phyloP scores from a whole-genome alignment of 2,329 filamentous ascomycete species.

The Emmonsiellopsis sp. region DNA sequence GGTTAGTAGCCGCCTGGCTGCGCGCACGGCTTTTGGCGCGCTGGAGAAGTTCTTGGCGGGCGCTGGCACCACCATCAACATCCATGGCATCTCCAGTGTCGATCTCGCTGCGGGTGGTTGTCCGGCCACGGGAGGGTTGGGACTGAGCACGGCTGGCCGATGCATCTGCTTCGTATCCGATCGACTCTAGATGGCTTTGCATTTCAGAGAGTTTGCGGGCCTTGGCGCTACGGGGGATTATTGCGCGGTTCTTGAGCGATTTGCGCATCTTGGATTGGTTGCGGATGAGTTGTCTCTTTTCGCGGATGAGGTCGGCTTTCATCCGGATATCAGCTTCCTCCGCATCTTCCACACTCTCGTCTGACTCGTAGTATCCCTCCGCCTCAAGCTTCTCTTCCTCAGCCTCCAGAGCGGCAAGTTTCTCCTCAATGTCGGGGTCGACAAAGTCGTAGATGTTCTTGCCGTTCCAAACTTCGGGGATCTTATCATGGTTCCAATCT shows the following conservation, averaged over 20 bases:
- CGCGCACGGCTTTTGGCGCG: constrained; percentile 64
- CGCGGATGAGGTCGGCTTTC: constrained; percentile 91
- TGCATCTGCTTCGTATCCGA: constrained; percentile 69
- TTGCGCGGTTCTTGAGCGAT: constrained; percentile 90
- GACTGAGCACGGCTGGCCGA: constrained; percentile 59
- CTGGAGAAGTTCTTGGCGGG: constrained; percentile 39
- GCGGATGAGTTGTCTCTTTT: constrained; percentile 84
- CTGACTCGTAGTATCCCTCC: constrained; percentile 88
- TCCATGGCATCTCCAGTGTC: constrained; percentile 50
- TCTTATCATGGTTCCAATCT: constrained; percentile 93
- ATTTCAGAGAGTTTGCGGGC: constrained; percentile 79
- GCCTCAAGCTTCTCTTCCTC: constrained; percentile 89
- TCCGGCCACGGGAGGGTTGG: constrained; percentile 66
- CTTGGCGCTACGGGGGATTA: constrained; percentile 75
- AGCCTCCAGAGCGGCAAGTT: constrained; percentile 82
- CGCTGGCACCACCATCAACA: constrained; percentile 29
- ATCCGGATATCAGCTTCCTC: constrained; percentile 79
- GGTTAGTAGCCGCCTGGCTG: constrained; percentile 41
- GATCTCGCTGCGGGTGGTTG: constrained; percentile 53
- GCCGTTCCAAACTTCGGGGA: constrained; percentile 88
- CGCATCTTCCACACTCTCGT: constrained; percentile 71
- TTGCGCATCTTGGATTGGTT: constrained; percentile 95
- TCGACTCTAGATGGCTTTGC: constrained; percentile 71
- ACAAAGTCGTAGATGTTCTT: constrained; percentile 97
- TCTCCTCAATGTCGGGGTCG: constrained; percentile 91